phyloP scores from a whole-genome alignment of 1,284 basidiomycete species.

The Tilletia horrida region DNA sequence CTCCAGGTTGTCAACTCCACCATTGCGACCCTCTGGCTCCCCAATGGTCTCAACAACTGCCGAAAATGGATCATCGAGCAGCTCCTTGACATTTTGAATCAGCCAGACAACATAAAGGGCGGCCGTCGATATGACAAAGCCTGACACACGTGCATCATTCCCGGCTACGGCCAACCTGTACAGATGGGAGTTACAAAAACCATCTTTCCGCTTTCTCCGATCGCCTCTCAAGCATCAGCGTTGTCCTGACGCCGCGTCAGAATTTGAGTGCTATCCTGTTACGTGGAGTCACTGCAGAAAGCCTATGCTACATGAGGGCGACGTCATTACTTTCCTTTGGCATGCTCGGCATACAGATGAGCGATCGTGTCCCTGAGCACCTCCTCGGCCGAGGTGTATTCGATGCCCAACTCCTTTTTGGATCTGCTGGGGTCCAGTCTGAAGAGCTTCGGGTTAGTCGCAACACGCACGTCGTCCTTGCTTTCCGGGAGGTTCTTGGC shows the following conservation, averaged over 20 bases:
- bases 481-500: slow-evolving; percentile 39
- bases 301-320: too few species aligned
- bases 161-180: too few species aligned
- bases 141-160: not conserved
- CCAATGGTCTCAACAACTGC: slow-evolving; percentile 6
- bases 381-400: slow-evolving; percentile 59
- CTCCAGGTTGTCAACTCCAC: slow-evolving; percentile 4
- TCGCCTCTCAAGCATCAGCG: too few species aligned
- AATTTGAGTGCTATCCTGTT: too few species aligned
- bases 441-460: slow-evolving; percentile 36
- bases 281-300: too few species aligned
- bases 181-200: too few species aligned
- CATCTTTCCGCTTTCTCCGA: too few species aligned
- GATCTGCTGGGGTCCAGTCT: slow-evolving; percentile 55
- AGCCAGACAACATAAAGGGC: not conserved
- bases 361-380: slow-evolving; percentile 22
- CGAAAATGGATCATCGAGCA: not conserved
- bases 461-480: slow-evolving; percentile 37
- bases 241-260: too few species aligned
- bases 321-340: not conserved
- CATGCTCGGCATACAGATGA: slow-evolving; percentile 6
- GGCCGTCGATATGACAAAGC: not conserved
- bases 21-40: slow-evolving; percentile 2
- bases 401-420: slow-evolving; percentile 58
- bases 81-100: not conserved